Conservation (phyloP, 1,139 yeast genomes). For the Suhomyces guaymorum region DNA sequence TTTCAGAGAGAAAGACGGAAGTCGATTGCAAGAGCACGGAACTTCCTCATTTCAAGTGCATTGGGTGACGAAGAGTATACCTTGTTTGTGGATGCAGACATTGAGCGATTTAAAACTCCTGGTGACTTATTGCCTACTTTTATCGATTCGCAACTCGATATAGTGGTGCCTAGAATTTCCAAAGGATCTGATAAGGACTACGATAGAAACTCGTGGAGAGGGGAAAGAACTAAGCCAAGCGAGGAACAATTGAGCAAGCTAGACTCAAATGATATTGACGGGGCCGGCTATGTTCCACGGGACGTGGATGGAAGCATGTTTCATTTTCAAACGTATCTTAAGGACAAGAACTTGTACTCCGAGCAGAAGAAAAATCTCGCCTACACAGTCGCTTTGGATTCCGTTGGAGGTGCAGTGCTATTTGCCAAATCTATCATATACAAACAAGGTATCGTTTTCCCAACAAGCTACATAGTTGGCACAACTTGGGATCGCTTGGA, state of each 20-base stretch:
- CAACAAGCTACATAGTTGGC: slow-evolving; percentile 48
- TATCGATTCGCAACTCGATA: slow-evolving; percentile 36
- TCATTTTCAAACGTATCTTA: slow-evolving; percentile 32
- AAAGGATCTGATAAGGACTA: slow-evolving; percentile 36
- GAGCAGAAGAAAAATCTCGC: slow-evolving; percentile 12
- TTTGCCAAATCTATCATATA: slow-evolving; percentile 43
- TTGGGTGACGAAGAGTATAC: slow-evolving; percentile 36
- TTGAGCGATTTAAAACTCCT: slow-evolving; percentile 29
- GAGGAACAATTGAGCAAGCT: slow-evolving; percentile 32
- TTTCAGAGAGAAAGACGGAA: slow-evolving; percentile 36
- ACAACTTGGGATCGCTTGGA: slow-evolving; percentile 49
- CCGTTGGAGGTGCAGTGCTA: slow-evolving; percentile 53
- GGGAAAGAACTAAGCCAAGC: slow-evolving; percentile 39
- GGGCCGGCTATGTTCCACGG: slow-evolving; percentile 40
- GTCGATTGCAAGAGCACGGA: slow-evolving; percentile 37
- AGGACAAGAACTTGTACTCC: slow-evolving; percentile 19
- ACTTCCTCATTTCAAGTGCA: slow-evolving; percentile 33
- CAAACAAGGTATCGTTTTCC: slow-evolving; percentile 48
- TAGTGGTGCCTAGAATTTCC: slow-evolving; percentile 43
- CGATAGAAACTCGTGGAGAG: slow-evolving; percentile 52
- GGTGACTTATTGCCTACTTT: slow-evolving; percentile 31
- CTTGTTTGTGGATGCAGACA: slow-evolving; percentile 49
- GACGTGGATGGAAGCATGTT: slow-evolving; percentile 33
- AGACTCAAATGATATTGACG: slow-evolving; percentile 35
- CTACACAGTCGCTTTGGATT: slow-evolving; percentile 36